Percentiles rank a stretch among this genome's conserved stretches.
Conservation (phyloP, 345 rosid genomes). For the Melaleuca quinquenervia region DNA sequence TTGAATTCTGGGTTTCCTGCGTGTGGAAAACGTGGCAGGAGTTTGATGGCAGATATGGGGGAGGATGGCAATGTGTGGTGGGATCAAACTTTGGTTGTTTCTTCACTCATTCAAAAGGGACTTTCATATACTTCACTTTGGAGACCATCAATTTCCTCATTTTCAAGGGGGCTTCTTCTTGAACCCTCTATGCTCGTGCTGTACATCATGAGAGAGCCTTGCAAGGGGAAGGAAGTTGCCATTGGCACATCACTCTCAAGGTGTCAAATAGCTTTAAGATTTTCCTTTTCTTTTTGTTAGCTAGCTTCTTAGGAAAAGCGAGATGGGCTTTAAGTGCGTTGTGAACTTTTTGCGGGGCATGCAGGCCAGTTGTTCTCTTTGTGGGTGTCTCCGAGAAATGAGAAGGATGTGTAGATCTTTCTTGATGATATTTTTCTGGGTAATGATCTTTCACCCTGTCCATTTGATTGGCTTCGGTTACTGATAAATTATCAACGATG, state of each 20-base stretch:
- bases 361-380: neutral
- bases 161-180: slow-evolving; percentile 35
- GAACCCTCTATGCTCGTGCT: neutral
- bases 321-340: neutral
- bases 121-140: slow-evolving; percentile 34
- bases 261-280: neutral
- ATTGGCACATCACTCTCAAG: neutral
- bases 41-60: slow-evolving; percentile 28
- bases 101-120: slow-evolving; percentile 33
- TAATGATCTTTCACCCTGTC: neutral
- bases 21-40: slow-evolving; percentile 6
- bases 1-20: neutral
- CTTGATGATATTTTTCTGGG: neutral
- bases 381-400: neutral
- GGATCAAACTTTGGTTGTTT: slow-evolving; percentile 41
- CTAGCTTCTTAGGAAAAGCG: neutral
- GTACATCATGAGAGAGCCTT: neutral
- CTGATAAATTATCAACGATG: neutral
- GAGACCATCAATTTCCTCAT: slow-evolving; percentile 40
- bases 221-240: neutral
- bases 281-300: neutral
- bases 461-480: neutral
- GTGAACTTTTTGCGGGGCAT: neutral
- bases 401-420: neutral
- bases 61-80: slow-evolving; percentile 49